Evolutionary conservation across 2,329 filamentous ascomycete species (phyloP), one percentile per base, ranked within the genome.

Genomic region (Neonectria sp.): DNA sequence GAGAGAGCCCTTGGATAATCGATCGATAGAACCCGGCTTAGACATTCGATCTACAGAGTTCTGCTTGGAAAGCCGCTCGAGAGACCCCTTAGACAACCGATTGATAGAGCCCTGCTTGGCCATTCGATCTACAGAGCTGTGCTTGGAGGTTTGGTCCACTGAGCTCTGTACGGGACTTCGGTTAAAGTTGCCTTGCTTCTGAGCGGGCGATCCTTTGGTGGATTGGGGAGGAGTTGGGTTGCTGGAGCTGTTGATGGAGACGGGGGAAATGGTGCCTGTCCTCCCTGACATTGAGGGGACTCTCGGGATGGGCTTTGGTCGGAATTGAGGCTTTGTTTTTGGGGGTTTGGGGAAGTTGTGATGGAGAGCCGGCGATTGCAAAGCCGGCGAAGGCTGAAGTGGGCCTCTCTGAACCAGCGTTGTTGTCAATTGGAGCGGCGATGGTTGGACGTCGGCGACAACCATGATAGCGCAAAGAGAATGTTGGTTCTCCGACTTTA

Each of bases 391-490:
- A 13, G 61, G 31, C 6, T 52, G 53, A 13, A 29, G 43, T 4
- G 58, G 52, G 24, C 21, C 11, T 25, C 40, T 29, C 3, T 58
- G 37, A 15, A 62, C 48, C n/a, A 57, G 46, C 12, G 58, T 66
- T 49, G 60, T 46, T 21, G 46, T 17, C 21, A 51, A 55, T 13
- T n/a, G 59, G 6, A 68, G 62, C 15, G 75, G 70, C 1, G 73
- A 77, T 13, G 81, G 82, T 25, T 79, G 68, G n/a, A 83, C 70
- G 27, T 82, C 76, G 15, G 77, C 76, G 2, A 83, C 80, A 3
- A 82, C 81, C 77, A 84, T 81, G 48, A 86, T 79, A 37, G 78
- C 74, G 29, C 77, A 79, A 25, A 83, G 71, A 6, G 76, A 77
- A 21, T 69, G 72, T 17, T 67, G 64, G 31, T 65, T 67, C 0